phyloP scores from a whole-genome alignment of 2,329 filamentous ascomycete genomes.

The Colletotrichum camelliae region DNA sequence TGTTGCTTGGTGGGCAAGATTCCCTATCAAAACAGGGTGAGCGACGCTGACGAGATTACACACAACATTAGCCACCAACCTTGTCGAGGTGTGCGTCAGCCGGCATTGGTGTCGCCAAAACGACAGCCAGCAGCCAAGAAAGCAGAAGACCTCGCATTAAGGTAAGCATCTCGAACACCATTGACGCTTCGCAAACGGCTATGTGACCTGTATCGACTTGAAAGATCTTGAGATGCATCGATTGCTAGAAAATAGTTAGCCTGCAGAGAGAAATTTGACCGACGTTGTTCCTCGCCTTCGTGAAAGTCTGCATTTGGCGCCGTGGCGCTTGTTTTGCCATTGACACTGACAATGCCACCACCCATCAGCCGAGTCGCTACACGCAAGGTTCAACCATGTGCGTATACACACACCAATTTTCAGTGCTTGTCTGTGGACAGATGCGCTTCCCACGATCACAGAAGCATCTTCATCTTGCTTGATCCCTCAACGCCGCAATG shows the following conservation, averaged over 20 bases:
- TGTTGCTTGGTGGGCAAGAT: background rate
- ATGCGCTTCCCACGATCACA: background rate
- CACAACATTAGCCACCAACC: background rate
- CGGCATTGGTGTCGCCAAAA: background rate
- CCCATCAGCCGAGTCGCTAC: background rate
- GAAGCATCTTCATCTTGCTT: background rate
- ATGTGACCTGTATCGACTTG: background rate
- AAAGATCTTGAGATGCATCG: background rate
- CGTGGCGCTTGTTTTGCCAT: background rate
- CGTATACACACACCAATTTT: background rate
- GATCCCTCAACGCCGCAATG: background rate
- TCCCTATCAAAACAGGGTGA: background rate
- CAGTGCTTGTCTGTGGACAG: background rate
- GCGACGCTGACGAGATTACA: background rate
- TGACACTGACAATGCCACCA: background rate
- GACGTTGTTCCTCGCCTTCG: background rate
- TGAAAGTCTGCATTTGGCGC: background rate
- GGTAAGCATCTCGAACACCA: background rate
- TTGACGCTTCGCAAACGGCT: background rate
- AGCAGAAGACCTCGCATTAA: background rate
- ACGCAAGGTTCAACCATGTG: background rate
- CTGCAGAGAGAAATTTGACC: background rate
- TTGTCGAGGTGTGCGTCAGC: background rate
- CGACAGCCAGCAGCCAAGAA: background rate
- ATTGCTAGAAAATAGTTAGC: background rate